A percentile compares a stretch with the other conserved stretches of the same genome.
phyloP scores from a whole-genome alignment of 768 basidiomycete species.

The Boletus tylopilopsis region DNA sequence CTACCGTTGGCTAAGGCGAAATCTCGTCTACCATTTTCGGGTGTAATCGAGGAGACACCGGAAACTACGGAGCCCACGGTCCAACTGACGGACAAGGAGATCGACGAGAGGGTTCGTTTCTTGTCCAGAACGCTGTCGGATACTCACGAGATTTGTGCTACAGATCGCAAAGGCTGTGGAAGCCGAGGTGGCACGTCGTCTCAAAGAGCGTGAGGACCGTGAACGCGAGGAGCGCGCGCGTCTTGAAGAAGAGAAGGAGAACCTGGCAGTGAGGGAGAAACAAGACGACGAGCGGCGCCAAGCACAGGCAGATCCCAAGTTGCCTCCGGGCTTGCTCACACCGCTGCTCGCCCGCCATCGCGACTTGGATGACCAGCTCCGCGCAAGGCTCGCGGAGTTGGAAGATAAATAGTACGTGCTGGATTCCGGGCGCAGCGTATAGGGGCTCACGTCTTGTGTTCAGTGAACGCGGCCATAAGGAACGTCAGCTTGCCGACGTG shows the following conservation, averaged over 20 bases:
- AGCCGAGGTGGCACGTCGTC: constrained; percentile 63
- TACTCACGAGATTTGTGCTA: neutral
- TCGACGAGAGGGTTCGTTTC: constrained; percentile 59
- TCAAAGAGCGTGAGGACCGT: constrained; percentile 43
- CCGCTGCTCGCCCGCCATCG: constrained; percentile 61
- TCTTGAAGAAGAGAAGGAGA: constrained; percentile 26
- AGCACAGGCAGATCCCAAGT: constrained; percentile 9
- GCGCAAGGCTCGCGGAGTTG: constrained; percentile 59
- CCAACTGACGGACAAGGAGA: constrained; percentile 61
- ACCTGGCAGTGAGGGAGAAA: constrained; percentile 15
- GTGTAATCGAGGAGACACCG: constrained; percentile 11
- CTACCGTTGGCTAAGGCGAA: constrained; percentile 20
- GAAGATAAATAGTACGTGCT: constrained; percentile 69
- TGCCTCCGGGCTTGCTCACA: constrained; percentile 46
- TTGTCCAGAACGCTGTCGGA: neutral
- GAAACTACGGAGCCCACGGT: constrained; percentile 15
- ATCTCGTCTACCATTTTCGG: constrained; percentile 17
- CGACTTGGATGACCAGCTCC: constrained; percentile 67
- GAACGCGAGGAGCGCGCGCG: constrained; percentile 32
- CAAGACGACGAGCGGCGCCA: constrained; percentile 9
- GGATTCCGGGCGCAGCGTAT: neutral
- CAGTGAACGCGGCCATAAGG: constrained; percentile 62
- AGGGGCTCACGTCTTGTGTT: constrained; percentile 10
- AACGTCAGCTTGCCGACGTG: constrained; percentile 55
- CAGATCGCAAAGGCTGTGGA: constrained; percentile 76